Evolutionary conservation across 2,329 filamentous ascomycete species (phyloP), one percentile per base, ranked within the genome.

Genomic region (Venturia asperata): DNA sequence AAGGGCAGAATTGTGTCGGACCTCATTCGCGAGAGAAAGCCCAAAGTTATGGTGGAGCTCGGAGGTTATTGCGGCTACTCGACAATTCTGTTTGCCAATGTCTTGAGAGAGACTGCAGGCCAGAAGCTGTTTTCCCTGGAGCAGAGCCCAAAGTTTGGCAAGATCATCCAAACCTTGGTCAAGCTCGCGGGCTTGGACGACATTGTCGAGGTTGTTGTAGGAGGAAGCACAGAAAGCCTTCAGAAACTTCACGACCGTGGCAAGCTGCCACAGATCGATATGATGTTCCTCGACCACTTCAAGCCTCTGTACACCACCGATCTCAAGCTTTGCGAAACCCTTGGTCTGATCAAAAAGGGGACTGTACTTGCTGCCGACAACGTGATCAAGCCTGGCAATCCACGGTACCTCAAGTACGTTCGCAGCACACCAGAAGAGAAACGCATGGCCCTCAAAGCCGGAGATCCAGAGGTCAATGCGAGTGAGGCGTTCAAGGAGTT

Each of bases 61-160:
- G 90, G 91, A 60, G 88, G 89, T 61, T 94, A 93, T 74, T 82
- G 92, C 24, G 90, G 90, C 52, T 94, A 94, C 78, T 93, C 90
- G 0, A 87, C 87, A 66, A 85, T 94, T 66, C 80, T 91, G 1
- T 93, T 92, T 71, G 88, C 84, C 56, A 81, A 85, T 43, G 86
- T 87, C 0, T 77, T 90, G 19, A 83, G 83, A 66, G 80, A 82
- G 62, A 82, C 82, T 3, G 88, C 87, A 80, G 82, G 68, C 78
- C 79, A 30, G 4, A 41, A 45, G n/a, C 92, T 91, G 76, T 87
- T 83, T 73, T 89, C 86, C 70, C 78, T 94, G 5, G 91, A 94
- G 73, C 79, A 85, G 70, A 90, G 88, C 70, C 85, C 89, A 0
- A 86, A 88, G 68, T 93, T 91, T 70, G 89, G 85, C 0, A 86